phyloP scores from a whole-genome alignment of 768 basidiomycete species.

The Suillus bovinus region DNA sequence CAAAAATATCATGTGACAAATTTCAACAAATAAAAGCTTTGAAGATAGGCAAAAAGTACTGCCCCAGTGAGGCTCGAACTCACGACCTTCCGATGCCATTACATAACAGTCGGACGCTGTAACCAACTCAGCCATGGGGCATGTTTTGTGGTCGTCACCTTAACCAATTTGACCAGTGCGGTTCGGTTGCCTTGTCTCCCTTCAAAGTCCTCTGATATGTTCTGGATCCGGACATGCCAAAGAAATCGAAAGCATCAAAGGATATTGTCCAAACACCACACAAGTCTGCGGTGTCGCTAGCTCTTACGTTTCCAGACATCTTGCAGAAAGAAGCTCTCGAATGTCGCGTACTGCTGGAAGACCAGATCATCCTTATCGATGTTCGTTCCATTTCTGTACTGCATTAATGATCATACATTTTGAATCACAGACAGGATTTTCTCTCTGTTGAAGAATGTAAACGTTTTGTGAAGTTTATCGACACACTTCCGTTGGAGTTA shows the following conservation, averaged over 20 bases:
- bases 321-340: conserved; percentile 45
- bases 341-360: conserved; percentile 51
- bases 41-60: conserved; percentile 23
- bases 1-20: neutral
- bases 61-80: conserved; percentile 57
- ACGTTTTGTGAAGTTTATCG: conserved; percentile 57
- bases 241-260: conserved; percentile 6
- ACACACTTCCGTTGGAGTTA: conserved; percentile 59
- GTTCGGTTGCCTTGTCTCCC: neutral
- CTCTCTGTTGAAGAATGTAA: conserved; percentile 64
- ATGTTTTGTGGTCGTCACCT: conserved; percentile 14
- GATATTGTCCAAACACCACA: neutral
- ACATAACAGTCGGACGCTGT: conserved; percentile 50
- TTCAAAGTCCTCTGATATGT: too few species aligned
- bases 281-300: conserved; percentile 2
- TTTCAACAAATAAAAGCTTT: neutral
- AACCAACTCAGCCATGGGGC: conserved; percentile 56
- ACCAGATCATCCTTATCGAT: conserved; percentile 64
- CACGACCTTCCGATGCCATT: conserved; percentile 48
- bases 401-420: neutral
- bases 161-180: neutral
- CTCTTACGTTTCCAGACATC: conserved; percentile 45
- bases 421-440: conserved; percentile 44
- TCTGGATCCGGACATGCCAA: too few species aligned
- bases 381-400: conserved; percentile 35